Conservation (phyloP, 768 basidiomycete genomes). For the Mycena indigotica region DNA sequence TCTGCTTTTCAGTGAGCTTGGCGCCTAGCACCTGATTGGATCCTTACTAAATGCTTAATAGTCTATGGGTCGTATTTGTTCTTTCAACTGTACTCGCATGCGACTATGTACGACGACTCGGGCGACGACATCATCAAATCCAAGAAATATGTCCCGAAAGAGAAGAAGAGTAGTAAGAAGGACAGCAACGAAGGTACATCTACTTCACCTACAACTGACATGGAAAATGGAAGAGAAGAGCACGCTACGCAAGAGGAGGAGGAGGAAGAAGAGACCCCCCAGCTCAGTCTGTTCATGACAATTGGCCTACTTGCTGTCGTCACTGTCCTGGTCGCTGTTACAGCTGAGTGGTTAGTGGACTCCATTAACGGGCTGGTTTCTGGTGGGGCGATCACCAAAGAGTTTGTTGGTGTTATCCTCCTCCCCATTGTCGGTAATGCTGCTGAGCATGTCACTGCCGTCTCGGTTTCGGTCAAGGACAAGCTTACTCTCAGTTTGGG, state of each 20-base stretch:
- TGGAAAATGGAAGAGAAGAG: too few species aligned
- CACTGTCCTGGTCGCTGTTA: conserved; percentile 65
- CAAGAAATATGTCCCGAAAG: conserved; percentile 34
- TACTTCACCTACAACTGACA: conserved; percentile 15
- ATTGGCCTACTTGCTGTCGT: conserved; percentile 57
- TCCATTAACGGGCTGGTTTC: conserved; percentile 77
- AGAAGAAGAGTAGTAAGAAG: conserved; percentile 29
- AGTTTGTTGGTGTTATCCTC: conserved; percentile 83
- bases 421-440: conserved; percentile 93
- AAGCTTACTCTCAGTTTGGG: conserved; percentile 86
- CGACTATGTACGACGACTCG: conserved; percentile 63
- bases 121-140: conserved; percentile 37
- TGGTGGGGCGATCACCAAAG: conserved; percentile 59
- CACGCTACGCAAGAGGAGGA: conserved; percentile 30
- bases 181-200: conserved; percentile 25
- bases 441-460: conserved; percentile 91
- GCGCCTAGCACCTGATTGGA: conserved; percentile 34
- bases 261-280: conserved; percentile 52
- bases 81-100: conserved; percentile 80
- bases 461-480: conserved; percentile 87
- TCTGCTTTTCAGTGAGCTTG: conserved; percentile 69
- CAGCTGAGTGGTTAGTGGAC: conserved; percentile 74
- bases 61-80: conserved; percentile 77
- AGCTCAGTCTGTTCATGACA: conserved; percentile 57
- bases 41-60: conserved; percentile 44